A percentile compares a stretch with the other conserved stretches of the same genome.
These are phyloP conservation scores for Colletotrichum sp. DNA, from an alignment of 2,329 filamentous ascomycete species.

Conservation along the genomic window DNA sequence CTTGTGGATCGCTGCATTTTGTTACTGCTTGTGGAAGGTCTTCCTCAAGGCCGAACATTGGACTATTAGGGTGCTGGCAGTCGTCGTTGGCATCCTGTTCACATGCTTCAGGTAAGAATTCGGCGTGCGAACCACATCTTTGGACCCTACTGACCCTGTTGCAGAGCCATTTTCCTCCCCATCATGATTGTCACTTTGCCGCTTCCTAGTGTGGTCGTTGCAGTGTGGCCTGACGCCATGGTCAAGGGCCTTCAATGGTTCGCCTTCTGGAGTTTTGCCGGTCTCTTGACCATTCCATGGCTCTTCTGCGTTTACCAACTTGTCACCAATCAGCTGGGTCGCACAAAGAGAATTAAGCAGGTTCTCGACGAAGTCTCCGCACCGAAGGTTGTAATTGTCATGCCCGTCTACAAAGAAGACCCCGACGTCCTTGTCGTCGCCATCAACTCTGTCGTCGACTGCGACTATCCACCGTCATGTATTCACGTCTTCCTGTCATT, in stretches of 20 bases:
- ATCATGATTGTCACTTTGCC: slow-evolving; percentile 95
- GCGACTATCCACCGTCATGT: slow-evolving; percentile 90
- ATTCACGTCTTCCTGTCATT: slow-evolving; percentile 96
- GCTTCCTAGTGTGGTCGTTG: slow-evolving; percentile 73
- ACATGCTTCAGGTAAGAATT: not conserved
- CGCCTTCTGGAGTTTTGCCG: slow-evolving; percentile 91
- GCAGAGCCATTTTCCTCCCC: slow-evolving; percentile 79
- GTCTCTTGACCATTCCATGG: slow-evolving; percentile 87
- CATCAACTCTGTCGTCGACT: slow-evolving; percentile 89
- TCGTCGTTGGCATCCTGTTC: slow-evolving; percentile 77
- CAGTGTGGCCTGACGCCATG: slow-evolving; percentile 73
- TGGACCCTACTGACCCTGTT: slow-evolving; percentile 18
- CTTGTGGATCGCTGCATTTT: slow-evolving; percentile 90
- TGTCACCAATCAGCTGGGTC: slow-evolving; percentile 84
- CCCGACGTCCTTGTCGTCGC: slow-evolving; percentile 84
- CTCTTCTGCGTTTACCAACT: slow-evolving; percentile 92
- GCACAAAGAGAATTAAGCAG: slow-evolving; percentile 81
- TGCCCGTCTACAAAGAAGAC: slow-evolving; percentile 96
- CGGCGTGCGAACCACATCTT: not conserved
- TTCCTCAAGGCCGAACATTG: slow-evolving; percentile 89
- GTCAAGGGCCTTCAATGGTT: slow-evolving; percentile 87
- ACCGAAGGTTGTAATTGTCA: slow-evolving; percentile 93
- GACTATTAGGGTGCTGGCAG: slow-evolving; percentile 79
- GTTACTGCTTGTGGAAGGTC: slow-evolving; percentile 90
- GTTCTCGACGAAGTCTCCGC: slow-evolving; percentile 84